Evolutionary conservation across 371 early-diverging fungal genomes (phyloP), one percentile per base, ranked within the genome.

Genomic region (Aphelidium insulamus): DNA sequence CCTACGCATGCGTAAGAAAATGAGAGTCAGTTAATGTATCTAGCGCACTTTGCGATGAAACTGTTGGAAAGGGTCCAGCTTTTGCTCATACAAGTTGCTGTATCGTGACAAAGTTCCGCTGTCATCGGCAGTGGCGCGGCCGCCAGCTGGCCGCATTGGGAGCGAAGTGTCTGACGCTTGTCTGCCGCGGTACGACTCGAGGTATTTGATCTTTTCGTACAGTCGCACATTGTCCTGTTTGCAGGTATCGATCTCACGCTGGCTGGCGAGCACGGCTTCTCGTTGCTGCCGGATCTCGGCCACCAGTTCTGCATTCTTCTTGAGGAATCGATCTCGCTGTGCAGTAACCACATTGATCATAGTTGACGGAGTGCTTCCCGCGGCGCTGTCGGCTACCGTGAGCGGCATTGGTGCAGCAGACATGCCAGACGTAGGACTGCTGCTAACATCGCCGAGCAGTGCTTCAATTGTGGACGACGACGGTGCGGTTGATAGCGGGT

Each of bases 311-410:
- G 61, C 51, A 43, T 75, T 80, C 15, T 80, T 58, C 34, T 79
- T 77, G 26, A 80, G 54, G 57, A 83, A 87, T 12, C 90, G 57
- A 47, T 88, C 85, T 12, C 90, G 62, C 44, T 88, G 90, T 16
- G 70, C 64, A 7, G 83, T 79, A 11, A 88, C 63, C 35, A 88
- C 83, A 3, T 78, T 75, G 18, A 86, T 43, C 26, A 85, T 72
- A 14, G 69, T 63, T 29, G 57, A 32, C 9, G 26, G 30, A 20
- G 14, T 12, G 26, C 9, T 20, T 3, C 17, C 12, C 9, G 32
- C 21, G 16, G 16, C 10, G 20, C 43, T 52, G 11, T 32, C 36
- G 3, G 40, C 28, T 14, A 43, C 27, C 7, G 45, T 23, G 1
- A 38, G 25, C 34, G 54, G 20, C 37, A 33, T 25, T 0, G 48